Base-by-base conservation (phyloP, 805 yeast species). In the Kodamaea kakaduensis region DNA sequence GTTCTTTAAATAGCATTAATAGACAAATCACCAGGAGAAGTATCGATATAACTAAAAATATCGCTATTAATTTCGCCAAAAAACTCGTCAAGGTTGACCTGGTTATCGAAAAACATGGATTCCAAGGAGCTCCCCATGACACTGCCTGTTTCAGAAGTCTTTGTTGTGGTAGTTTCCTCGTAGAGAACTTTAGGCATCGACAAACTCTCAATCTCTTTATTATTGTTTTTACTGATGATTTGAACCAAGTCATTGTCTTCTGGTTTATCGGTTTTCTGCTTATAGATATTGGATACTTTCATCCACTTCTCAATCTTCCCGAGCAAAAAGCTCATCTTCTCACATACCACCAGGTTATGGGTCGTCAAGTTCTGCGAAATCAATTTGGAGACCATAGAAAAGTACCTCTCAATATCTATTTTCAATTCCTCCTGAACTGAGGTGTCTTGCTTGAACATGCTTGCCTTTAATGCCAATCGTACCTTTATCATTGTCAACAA, bases 401-500 rank as follows among this genome's bases (percentile, higher is more conserved):
- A 57, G 37, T 52, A 49, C 9, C 13, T 9, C 33, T 54, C 59
- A 2, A 50, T 50, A 26, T 54, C 36, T 12, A 52, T 37, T 23
- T 40, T 27, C 21, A 35, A 15, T 9, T 17, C 26, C 25, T 24
- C 21, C 20, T 20, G 20, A 13, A 19, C 10, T 3, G 24, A 21
- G 25, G 29, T 22, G 40, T 45, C 49, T 39, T 45, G 31, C 22
- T 23, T 34, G 17, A 32, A 29, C 31, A 37, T 26, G 6, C 44
- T 44, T 0, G 75, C 61, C 36, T 66, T 64, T 14, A 72, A 67
- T 31, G 73, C 54, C 14, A 75, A 46, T 41, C 73, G 55, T 1
- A 74, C 63, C 34, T 77, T 56, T 13, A 73, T 63, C 40, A 75
- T 48, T 3, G 73, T 62, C 17, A 73, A 71, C 15, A 75, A 49